A percentile compares a stretch with the other conserved stretches of the same genome.
phyloP scores from a whole-genome alignment of 805 yeast genomes.

The Kodamaea laetipori region DNA sequence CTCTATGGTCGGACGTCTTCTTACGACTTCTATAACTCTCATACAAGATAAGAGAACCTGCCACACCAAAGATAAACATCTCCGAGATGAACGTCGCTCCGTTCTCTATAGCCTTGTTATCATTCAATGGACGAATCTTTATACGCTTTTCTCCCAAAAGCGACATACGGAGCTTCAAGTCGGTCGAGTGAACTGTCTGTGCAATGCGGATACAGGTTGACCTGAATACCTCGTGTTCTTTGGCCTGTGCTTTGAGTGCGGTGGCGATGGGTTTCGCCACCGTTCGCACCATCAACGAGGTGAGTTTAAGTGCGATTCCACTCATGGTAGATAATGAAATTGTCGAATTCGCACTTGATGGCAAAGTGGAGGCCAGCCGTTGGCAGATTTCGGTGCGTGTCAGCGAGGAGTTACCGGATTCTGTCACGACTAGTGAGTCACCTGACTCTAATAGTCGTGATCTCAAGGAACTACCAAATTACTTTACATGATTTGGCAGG shows the following conservation, averaged over 20 bases:
- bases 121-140: constrained; percentile 76
- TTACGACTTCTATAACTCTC: constrained; percentile 69
- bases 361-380: not conserved
- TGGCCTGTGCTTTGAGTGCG: constrained; percentile 70
- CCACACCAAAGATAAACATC: constrained; percentile 74
- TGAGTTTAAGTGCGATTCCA: constrained; percentile 71
- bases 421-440: too few species aligned
- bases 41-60: constrained; percentile 71
- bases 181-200: constrained; percentile 68
- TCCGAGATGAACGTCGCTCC: constrained; percentile 83
- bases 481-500: too few species aligned
- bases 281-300: constrained; percentile 70
- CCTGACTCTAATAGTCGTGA: too few species aligned
- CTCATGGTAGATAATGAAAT: constrained; percentile 57
- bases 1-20: constrained; percentile 63
- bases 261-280: constrained; percentile 79
- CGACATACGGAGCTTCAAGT: constrained; percentile 59
- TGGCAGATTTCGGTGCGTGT: too few species aligned
- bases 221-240: constrained; percentile 66
- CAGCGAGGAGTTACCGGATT: too few species aligned
- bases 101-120: constrained; percentile 75
- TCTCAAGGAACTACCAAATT: too few species aligned
- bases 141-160: constrained; percentile 55
- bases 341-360: not conserved
- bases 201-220: constrained; percentile 67